These are phyloP conservation scores for Rhododendron simsii DNA, from an alignment of 148 eudicot genomes.

Conservation along the genomic window DNA sequence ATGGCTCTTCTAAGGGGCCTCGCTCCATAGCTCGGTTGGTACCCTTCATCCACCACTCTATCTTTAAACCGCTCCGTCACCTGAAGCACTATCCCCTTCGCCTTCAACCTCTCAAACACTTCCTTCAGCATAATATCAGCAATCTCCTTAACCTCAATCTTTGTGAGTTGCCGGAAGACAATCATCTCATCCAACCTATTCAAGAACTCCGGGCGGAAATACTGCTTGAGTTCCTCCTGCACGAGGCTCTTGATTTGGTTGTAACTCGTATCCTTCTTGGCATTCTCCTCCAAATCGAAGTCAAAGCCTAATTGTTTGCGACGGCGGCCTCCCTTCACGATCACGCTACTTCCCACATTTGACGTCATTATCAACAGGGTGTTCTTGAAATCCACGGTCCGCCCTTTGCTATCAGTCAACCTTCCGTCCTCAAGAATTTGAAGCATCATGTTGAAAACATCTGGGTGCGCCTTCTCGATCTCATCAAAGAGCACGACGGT, in stretches of 20 bases:
- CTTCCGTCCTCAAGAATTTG: slow-evolving; percentile 96
- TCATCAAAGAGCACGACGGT: slow-evolving; percentile 85
- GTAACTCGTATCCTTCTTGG: slow-evolving; percentile 71
- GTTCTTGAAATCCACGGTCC: slow-evolving; percentile 88
- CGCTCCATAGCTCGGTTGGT: slow-evolving; percentile 81
- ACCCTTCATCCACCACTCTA: slow-evolving; percentile 82
- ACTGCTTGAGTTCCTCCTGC: slow-evolving; percentile 74
- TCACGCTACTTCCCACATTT: slow-evolving; percentile 83
- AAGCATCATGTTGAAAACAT: slow-evolving; percentile 92
- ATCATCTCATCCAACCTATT: slow-evolving; percentile 89
- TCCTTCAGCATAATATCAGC: slow-evolving; percentile 92
- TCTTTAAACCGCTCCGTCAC: slow-evolving; percentile 79
- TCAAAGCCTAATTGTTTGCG: slow-evolving; percentile 58
- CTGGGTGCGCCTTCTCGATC: slow-evolving; percentile 93
- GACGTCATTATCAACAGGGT: slow-evolving; percentile 90
- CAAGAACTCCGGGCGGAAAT: slow-evolving; percentile 86
- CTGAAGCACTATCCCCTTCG: slow-evolving; percentile 64
- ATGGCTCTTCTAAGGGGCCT: slow-evolving; percentile 90
- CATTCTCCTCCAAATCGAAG: slow-evolving; percentile 53
- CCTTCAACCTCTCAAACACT: slow-evolving; percentile 68
- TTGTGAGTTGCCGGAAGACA: slow-evolving; percentile 82
- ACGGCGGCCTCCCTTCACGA: slow-evolving; percentile 71
- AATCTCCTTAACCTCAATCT: slow-evolving; percentile 82
- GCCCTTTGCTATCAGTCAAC: slow-evolving; percentile 83
- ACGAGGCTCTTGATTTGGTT: slow-evolving; percentile 73